A percentile compares a stretch with the other conserved stretches of the same genome.
Evolutionary conservation across 2,329 filamentous ascomycete species (phyloP).

Genomic region (Orbilia oligospora): DNA sequence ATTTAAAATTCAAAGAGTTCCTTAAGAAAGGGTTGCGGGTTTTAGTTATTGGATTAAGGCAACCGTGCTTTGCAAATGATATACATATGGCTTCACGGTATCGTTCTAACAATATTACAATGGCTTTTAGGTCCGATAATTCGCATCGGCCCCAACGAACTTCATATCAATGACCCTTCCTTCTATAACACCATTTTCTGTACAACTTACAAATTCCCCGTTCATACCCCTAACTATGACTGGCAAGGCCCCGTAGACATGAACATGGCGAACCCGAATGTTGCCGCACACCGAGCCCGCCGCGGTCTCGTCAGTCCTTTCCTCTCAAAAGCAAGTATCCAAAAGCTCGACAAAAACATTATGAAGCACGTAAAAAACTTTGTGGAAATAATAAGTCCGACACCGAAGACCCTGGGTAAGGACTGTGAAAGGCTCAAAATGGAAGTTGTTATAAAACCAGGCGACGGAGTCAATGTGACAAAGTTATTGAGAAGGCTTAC

Average conservation of each 20-base stretch:
- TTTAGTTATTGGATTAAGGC: no score
- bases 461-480: background rate
- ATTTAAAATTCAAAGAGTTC: no score
- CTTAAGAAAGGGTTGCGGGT: no score
- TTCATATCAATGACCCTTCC: constrained; percentile 37
- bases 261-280: background rate
- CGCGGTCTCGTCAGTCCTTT: constrained; percentile 6
- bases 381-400: constrained; percentile 2
- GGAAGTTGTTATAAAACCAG: background rate
- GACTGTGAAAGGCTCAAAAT: background rate
- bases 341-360: constrained; percentile 33
- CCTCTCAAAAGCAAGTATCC: constrained; percentile 30
- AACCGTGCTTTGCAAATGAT: no score
- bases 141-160: constrained; percentile 40
- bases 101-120: background rate
- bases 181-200: constrained; percentile 25
- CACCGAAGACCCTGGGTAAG: background rate
- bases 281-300: background rate
- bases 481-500: constrained; percentile 29
- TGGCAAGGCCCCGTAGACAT: constrained; percentile 18
- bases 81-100: no score
- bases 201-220: constrained; percentile 25
- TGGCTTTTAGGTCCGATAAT: constrained; percentile 28
- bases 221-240: background rate
- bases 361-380: constrained; percentile 19